Conservation (phyloP, 2,329 filamentous ascomycete genomes). For the Xylariaceae sp. region DNA sequence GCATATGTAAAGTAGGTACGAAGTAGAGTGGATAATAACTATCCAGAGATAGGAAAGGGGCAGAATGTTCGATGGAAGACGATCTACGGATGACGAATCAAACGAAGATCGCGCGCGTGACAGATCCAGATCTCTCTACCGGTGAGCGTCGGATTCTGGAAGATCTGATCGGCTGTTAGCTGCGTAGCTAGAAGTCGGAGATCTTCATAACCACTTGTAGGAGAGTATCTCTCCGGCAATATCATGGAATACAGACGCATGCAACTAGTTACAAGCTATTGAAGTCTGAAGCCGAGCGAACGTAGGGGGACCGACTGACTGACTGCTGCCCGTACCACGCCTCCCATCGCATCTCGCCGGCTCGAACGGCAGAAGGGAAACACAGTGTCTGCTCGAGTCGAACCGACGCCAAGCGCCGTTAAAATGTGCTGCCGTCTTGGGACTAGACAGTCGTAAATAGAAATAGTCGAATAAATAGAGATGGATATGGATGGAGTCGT, state of each 20-base stretch:
- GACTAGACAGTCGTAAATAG: too few species aligned
- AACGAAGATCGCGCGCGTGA: not conserved
- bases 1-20: too few species aligned
- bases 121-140: conserved; percentile 1
- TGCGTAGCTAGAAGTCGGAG: too few species aligned
- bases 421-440: not conserved
- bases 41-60: not conserved
- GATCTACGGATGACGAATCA: not conserved
- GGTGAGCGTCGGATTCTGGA: too few species aligned
- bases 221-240: too few species aligned
- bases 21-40: too few species aligned
- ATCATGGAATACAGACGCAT: too few species aligned
- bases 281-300: not conserved
- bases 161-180: too few species aligned
- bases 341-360: not conserved
- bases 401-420: not conserved
- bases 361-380: conserved; percentile 10
- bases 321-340: too few species aligned
- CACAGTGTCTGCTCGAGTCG: conserved; percentile 9
- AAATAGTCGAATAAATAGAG: too few species aligned
- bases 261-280: not conserved
- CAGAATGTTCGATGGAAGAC: not conserved
- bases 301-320: too few species aligned
- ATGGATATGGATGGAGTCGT: not conserved
- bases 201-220: too few species aligned